phyloP scores from a whole-genome alignment of 768 basidiomycete genomes.

The Pholiota conissans region DNA sequence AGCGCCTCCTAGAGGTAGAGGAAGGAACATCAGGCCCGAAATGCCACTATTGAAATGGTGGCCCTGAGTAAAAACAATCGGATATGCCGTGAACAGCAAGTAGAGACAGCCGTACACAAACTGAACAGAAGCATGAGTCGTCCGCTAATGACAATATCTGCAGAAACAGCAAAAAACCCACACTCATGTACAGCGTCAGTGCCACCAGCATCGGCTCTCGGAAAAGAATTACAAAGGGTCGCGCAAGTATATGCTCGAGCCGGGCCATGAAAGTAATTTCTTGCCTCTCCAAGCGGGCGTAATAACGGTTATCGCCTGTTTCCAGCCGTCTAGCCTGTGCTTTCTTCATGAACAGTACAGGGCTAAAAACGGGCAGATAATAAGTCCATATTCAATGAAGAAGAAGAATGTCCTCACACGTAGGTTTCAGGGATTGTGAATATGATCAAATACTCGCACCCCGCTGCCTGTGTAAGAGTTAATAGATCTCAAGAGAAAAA shows the following conservation, averaged over 20 bases:
- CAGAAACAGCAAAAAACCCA: conserved; percentile 25
- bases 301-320: conserved; percentile 51
- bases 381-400: background rate
- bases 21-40: conserved; percentile 61
- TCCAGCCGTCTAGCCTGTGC: conserved; percentile 51
- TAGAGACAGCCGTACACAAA: conserved; percentile 67
- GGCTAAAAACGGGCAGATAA: conserved; percentile 36
- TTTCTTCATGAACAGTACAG: conserved; percentile 52
- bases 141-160: conserved; percentile 1
- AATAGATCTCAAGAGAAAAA: background rate
- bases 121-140: conserved; percentile 24
- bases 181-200: conserved; percentile 62
- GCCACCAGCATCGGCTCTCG: conserved; percentile 67
- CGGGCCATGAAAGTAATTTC: conserved; percentile 38
- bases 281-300: conserved; percentile 50
- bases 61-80: conserved; percentile 53
- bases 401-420: conserved; percentile 31
- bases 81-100: conserved; percentile 61
- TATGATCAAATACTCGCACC: conserved; percentile 47
- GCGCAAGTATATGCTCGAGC: conserved; percentile 45
- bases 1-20: conserved; percentile 53
- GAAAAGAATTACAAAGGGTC: conserved; percentile 65
- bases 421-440: conserved; percentile 72
- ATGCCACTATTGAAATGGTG: conserved; percentile 55
- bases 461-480: conserved; percentile 37